Base-by-base conservation (phyloP, 164 flowering plant genomes). In the Berberis thunbergii region DNA sequence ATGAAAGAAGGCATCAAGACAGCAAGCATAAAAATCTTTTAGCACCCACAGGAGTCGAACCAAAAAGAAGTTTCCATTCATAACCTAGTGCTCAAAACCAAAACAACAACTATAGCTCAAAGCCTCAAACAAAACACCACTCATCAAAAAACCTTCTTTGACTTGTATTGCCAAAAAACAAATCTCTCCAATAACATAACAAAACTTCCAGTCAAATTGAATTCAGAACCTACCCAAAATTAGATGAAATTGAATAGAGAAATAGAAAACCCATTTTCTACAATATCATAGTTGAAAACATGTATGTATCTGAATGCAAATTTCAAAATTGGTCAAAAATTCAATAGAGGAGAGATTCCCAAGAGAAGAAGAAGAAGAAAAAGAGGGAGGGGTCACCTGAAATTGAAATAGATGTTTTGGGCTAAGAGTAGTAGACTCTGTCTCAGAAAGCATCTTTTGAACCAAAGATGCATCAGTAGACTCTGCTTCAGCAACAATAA, bases 401-500 rank as follows among this genome's bases (percentile, higher is more conserved):
- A 70, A 39, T 38, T 74, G 74, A 48, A 74, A 43, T 2, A 63
- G 65, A 6, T 73, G 72, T 46, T 71, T 76, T 50, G 78, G 75
- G 26, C 26, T 26, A 26, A 26, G 26, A 26, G 26, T 26, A 26
- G 26, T 26, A 26, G 26, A 26, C 26, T 26, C 26, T 26, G 26
- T 26, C 26, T 26, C 26, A 26, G 26, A 26, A 26, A 26, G 26
- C 26, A 26, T 26, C 26, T 26, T 26, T 26, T 26, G 26, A 26
- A 26, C 26, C 65, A 65, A 41, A 54, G 67, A 64, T 13, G 61
- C 52, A 8, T 5, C 67, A 43, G 56, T 12, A 11, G 69, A 48
- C 50, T 48, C 50, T 48, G 50, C 10, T 48, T 48, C 50, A 6
- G 50, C 2, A 48, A 48, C 50, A 48, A 48, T 48, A 7, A 7